Base-by-base conservation (phyloP, 805 yeast species). In the Candida michaelii region DNA sequence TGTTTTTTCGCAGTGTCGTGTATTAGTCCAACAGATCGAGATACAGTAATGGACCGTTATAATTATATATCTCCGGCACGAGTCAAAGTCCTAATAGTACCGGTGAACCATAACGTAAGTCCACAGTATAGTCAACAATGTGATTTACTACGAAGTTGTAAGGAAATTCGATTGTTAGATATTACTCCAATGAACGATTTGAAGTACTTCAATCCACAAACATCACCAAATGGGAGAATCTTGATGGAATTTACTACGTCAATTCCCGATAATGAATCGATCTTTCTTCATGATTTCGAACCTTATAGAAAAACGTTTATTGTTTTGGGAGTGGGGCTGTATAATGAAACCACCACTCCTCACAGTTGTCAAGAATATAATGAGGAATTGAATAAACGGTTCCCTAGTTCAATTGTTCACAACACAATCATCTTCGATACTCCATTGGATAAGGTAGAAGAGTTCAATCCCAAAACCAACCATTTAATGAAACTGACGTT, bases 201-300 rank as follows among this genome's bases (percentile, higher is more conserved):
- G 27, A 62, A 57, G 18, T 54, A 73, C 52, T 89, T 89, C 70
- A 86, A 85, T 51, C 97, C 98, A 1, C 93, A 83, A 55, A 83
- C 84, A 0, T 86, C 79, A 53, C 96, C 97, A 1, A 74, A 75
- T 38, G 98, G 98, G 0, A 65, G 83, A 38, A 62, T 91, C 1
- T 59, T 81, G 11, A 86, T 76, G 54, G 82, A 81, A 43, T 79
- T 80, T 49, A 60, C 63, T 10, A 61, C 74, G 1, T 52, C 75
- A 0, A 55, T 65, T 5, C 66, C 75, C 1, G 83, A 79, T 42
- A 72, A 71, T n/a, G 81, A 79, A 30, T 73, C 84, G 19, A 62
- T 82, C 5, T 82, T 85, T 40, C 66, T 91, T 31, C 87, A 85
- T 51, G 98, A 91, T 60, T 80, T 91, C 49, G 97, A 93, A 63